phyloP scores from a whole-genome alignment of 345 rosid species.

The Brassica cretica region DNA sequence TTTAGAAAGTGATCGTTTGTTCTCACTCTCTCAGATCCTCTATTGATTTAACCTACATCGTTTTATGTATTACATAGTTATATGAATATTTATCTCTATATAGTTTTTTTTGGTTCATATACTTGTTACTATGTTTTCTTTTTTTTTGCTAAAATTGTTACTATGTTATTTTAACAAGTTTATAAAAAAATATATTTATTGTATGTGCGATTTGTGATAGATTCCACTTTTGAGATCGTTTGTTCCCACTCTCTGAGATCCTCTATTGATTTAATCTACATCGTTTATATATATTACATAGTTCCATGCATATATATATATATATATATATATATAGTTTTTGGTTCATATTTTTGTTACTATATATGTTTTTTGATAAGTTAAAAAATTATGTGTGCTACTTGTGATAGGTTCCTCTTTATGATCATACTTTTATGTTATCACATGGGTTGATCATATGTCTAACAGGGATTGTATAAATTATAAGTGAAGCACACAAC shows the following conservation, averaged over 20 bases:
- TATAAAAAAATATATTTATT: background rate
- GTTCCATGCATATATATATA: slow-evolving; percentile 14
- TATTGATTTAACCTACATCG: slow-evolving; percentile 1
- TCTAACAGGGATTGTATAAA: slow-evolving; percentile 30
- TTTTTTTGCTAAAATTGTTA: background rate
- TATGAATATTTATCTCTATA: slow-evolving; percentile 22
- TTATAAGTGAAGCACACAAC: slow-evolving; percentile 9
- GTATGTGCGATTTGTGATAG: slow-evolving; percentile 5
- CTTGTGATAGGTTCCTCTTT: slow-evolving; percentile 16
- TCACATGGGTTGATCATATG: slow-evolving; percentile 15
- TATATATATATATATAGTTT: background rate
- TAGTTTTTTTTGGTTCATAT: slow-evolving; percentile 21
- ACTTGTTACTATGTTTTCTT: slow-evolving; percentile 7
- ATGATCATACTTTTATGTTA: slow-evolving; percentile 7
- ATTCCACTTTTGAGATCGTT: slow-evolving; percentile 19
- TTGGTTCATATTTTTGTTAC: slow-evolving; percentile 19
- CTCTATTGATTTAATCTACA: slow-evolving; percentile 1
- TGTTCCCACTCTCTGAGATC: slow-evolving; percentile 35
- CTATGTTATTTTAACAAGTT: background rate
- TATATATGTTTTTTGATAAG: background rate
- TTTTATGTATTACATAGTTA: background rate
- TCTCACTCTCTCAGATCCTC: slow-evolving; percentile 28
- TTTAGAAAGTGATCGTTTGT: slow-evolving; percentile 36
- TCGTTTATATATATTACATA: background rate
- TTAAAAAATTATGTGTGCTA: background rate